Evolutionary conservation across 140 eudicot species (phyloP).

Genomic region (Flaveria floridana): DNA sequence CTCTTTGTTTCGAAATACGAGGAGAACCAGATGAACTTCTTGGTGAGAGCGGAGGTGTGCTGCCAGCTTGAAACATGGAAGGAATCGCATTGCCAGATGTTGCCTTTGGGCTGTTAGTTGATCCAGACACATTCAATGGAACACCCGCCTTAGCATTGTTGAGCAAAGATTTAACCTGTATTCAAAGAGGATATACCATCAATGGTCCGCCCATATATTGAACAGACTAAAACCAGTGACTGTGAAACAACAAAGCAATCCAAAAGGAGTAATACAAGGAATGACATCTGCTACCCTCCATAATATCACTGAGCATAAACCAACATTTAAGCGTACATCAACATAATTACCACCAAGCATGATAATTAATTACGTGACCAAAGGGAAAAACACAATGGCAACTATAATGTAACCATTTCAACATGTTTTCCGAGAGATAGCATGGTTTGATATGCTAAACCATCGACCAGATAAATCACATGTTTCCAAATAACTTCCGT

Average conservation of each 20-base stretch:
- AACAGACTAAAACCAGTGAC: background rate
- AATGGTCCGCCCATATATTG: constrained; percentile 6
- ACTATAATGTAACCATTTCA: background rate
- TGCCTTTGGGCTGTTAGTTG: constrained; percentile 59
- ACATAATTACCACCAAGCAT: background rate
- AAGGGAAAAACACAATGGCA: background rate
- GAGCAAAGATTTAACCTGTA: constrained; percentile 80
- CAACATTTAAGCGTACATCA: background rate
- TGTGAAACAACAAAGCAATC: background rate
- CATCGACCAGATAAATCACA: too few species aligned
- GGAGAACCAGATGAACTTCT: constrained; percentile 89
- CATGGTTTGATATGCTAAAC: background rate
- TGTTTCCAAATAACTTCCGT: too few species aligned
- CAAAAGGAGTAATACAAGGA: too few species aligned
- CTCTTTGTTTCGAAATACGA: constrained; percentile 64
- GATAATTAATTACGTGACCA: background rate
- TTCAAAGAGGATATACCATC: constrained; percentile 1
- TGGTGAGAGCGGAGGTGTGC: constrained; percentile 92
- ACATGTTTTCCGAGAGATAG: background rate
- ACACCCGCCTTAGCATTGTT: constrained; percentile 76
- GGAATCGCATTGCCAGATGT: constrained; percentile 59
- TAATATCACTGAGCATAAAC: background rate
- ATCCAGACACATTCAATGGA: constrained; percentile 58
- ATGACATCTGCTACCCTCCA: background rate
- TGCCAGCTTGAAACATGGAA: constrained; percentile 87